A percentile compares a stretch with the other conserved stretches of the same genome.
Conservation (phyloP, 768 basidiomycete species). For the Lanmaoa pseudosensibilis region DNA sequence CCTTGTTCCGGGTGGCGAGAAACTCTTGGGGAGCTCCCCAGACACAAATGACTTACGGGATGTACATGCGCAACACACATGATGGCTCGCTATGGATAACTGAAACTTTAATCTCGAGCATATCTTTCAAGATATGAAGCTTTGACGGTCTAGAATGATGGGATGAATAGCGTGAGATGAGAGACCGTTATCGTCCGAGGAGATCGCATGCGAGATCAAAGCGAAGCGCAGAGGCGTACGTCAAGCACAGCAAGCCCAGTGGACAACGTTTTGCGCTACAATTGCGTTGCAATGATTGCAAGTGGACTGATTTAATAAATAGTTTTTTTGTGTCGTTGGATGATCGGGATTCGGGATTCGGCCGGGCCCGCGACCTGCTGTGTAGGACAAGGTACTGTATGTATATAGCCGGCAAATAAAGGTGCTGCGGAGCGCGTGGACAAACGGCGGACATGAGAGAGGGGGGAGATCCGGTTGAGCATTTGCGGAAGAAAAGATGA, state of each 20-base stretch:
- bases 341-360: conserved; percentile 16
- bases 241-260: conserved; percentile 15
- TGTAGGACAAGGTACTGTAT: neutral
- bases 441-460: conserved; percentile 10
- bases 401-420: conserved; percentile 9
- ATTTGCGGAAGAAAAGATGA: neutral
- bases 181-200: conserved; percentile 21
- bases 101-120: conserved; percentile 19
- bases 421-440: conserved; percentile 16
- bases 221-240: conserved; percentile 11
- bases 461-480: neutral
- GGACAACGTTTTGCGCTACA: conserved; percentile 1
- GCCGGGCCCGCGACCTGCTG: conserved; percentile 24
- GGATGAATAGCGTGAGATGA: conserved; percentile 5
- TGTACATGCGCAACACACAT: conserved; percentile 11
- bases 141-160: neutral
- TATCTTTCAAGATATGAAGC: conserved; percentile 19
- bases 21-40: neutral
- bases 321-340: neutral
- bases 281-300: neutral
- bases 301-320: conserved; percentile 6
- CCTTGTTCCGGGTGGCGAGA: neutral
- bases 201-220: conserved; percentile 12
- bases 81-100: conserved; percentile 1
- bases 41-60: conserved; percentile 10